A percentile compares a stretch with the other conserved stretches of the same genome.
Conservation (phyloP, 129 eudicot genomes). For the Helichrysum umbraculigerum region DNA sequence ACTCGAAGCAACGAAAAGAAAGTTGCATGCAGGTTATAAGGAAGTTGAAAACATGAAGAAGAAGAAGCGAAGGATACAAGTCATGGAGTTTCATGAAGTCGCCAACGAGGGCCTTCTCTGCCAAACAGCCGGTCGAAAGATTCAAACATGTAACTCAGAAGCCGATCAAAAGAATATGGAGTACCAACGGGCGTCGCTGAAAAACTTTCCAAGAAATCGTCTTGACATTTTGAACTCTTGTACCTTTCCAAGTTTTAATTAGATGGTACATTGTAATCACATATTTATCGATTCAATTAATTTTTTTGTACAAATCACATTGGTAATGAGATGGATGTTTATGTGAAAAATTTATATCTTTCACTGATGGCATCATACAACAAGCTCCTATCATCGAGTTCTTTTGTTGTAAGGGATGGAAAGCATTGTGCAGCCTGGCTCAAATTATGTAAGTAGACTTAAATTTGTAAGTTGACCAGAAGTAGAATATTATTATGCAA, state of each 20-base stretch:
- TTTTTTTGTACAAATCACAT: not conserved
- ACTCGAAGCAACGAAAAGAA: constrained; percentile 13
- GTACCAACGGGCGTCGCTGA: not conserved
- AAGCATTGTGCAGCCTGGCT: no score
- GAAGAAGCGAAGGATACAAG: not conserved
- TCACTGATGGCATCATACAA: no score
- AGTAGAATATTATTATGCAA: no score
- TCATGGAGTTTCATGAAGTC: constrained; percentile 14
- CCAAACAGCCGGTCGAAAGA: not conserved
- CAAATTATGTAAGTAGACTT: no score
- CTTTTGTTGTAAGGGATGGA: no score
- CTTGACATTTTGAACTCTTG: not conserved
- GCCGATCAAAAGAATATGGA: not conserved
- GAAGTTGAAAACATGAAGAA: constrained; percentile 3
- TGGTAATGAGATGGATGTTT: not conserved
- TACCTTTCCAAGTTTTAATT: no score
- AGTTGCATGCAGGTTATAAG: not conserved
- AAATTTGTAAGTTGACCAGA: no score
- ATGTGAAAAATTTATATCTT: not conserved
- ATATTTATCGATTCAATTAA: no score
- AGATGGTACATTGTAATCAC: not conserved
- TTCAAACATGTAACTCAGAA: not conserved
- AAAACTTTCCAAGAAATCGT: not conserved
- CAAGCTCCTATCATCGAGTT: no score
- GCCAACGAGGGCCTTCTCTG: not conserved